Evolutionary conservation across 176 grass and related monocot species (phyloP), one percentile per base, ranked within the genome.

Genomic region (Elaeis guineensis): DNA sequence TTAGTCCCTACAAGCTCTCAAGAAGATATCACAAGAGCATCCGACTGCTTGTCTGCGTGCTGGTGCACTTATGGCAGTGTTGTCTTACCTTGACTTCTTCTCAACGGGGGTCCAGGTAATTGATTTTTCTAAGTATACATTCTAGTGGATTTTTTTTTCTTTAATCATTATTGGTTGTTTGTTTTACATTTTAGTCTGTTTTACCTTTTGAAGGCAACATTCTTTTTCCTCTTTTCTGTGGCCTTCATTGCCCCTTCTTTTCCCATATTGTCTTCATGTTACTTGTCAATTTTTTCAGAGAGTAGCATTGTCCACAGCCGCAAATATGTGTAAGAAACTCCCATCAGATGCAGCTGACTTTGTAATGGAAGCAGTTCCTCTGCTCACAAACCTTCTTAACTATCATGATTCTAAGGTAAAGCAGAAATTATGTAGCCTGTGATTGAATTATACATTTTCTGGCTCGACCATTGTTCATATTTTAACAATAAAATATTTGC

Each of bases 321-420:
- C 90, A 50, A 95, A 95, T 77, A 95, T 95, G 69, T 95, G 90
- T 59, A 82, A 85, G 76, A 95, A 95, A 66, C 82, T 95, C 51
- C 90, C 90, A 57, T 83, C 90, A 62, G 90, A 95, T 58, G 90
- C 90, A 58, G 83, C 90, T 54, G 82, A 95, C 62, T 95, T 95
- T 86, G 85, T 89, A 21, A 89, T 89, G 90, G 90, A 86, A 78
- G 82, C 90, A 0, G 85, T 95, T 57, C 90, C 90, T n/a, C 55
- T 95, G 72, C 67, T 95, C 48, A 89, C 79, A 5, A 95, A 95
- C 76, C 90, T 95, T 57, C 82, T 95, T 29, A 89, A 89, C 63
- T 81, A 95, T 73, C 90, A 89, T 64, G 85, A 95, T 72, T 61
- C 90, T 58, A 95, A 95, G 75, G 85, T 88, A 76, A 1, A 52